Evolutionary conservation across 2,329 filamentous ascomycete genomes (phyloP).

Genomic region (Berkeleyomyces rouxiae): DNA sequence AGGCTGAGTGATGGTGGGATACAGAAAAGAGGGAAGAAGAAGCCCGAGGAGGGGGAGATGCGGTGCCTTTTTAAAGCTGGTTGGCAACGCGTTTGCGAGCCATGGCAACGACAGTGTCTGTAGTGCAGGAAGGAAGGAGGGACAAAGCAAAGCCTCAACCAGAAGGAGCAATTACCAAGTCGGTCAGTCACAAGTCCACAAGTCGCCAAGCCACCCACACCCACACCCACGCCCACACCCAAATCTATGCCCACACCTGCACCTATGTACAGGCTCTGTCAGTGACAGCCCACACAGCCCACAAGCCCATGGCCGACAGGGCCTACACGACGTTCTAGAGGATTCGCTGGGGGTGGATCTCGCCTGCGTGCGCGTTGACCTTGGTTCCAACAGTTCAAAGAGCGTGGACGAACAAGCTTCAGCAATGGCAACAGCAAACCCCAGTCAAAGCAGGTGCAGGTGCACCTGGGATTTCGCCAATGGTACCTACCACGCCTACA

Average conservation of each 20-base stretch:
- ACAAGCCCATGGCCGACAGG: not conserved
- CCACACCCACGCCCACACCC: not conserved
- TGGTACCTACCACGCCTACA: too few relatives aligned
- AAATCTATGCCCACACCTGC: too few relatives aligned
- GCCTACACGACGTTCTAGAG: not conserved
- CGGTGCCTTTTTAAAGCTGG: constrained; percentile 6
- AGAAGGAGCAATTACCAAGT: too few relatives aligned
- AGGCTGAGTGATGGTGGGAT: constrained; percentile 8
- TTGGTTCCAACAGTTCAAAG: not conserved
- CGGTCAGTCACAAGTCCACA: too few relatives aligned
- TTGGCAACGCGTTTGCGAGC: not conserved
- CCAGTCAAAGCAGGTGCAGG: too few relatives aligned
- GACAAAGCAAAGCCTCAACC: not conserved
- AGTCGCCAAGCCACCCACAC: not conserved
- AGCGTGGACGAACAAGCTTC: not conserved
- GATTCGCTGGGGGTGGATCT: not conserved
- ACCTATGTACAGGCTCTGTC: not conserved
- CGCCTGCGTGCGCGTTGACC: not conserved
- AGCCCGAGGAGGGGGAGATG: not conserved
- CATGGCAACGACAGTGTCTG: not conserved
- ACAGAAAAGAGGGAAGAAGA: not conserved
- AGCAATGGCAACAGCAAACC: too few relatives aligned
- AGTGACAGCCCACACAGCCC: not conserved
- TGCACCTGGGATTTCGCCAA: too few relatives aligned
- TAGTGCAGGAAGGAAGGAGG: not conserved